phyloP scores from a whole-genome alignment of 169 alveolate species.

The Nephromyces sp. region DNA sequence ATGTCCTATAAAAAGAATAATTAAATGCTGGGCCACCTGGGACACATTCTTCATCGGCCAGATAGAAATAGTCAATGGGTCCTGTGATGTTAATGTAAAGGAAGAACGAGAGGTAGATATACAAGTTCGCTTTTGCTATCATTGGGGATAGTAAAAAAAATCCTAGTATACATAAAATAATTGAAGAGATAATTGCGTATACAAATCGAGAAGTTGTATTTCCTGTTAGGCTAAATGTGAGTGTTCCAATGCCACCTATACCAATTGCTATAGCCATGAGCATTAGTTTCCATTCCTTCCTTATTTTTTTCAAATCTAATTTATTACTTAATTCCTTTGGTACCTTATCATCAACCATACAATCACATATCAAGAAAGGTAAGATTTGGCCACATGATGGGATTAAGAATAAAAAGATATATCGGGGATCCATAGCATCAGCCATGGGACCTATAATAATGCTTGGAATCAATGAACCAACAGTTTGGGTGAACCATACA shows the following conservation, averaged over 20 bases:
- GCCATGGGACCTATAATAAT: conserved; percentile 5
- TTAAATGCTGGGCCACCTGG: conserved; percentile 16
- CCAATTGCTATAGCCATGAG: too few relatives aligned
- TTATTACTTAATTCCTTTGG: too few relatives aligned
- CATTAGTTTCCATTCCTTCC: too few relatives aligned
- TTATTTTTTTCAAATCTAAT: too few relatives aligned
- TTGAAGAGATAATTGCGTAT: neutral
- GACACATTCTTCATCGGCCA: neutral
- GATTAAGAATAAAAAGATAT: conserved; percentile 2
- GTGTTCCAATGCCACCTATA: too few relatives aligned
- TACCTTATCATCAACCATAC: neutral
- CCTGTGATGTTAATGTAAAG: neutral
- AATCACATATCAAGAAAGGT: neutral
- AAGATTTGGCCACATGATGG: conserved; percentile 3
- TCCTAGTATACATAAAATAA: neutral
- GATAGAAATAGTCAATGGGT: conserved; percentile 9
- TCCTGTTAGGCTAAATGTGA: too few relatives aligned
- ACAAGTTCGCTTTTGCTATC: neutral
- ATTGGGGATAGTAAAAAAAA: neutral
- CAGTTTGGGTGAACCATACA: neutral
- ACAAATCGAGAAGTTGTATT: too few relatives aligned
- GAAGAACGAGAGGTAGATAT: neutral
- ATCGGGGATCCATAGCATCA: neutral
- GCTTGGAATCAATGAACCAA: neutral
- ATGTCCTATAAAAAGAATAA: conserved; percentile 7